A percentile compares a stretch with the other conserved stretches of the same genome.
These are phyloP conservation scores for Talinum fruticosum DNA, from an alignment of 148 eudicot species.

Conservation along the genomic window DNA sequence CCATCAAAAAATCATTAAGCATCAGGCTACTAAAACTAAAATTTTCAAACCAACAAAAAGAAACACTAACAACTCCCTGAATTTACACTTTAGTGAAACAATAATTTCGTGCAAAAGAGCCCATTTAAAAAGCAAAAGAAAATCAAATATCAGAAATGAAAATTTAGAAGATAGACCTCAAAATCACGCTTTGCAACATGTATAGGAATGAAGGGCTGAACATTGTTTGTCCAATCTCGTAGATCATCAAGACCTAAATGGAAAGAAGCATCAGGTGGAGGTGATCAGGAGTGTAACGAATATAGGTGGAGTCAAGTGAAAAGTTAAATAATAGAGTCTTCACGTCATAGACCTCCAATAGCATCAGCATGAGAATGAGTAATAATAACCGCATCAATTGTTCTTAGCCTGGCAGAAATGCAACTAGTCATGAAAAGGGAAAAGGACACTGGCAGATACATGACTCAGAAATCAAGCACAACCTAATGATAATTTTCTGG, in stretches of 20 bases:
- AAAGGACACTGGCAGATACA: conserved; percentile 12
- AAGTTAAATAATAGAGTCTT: conserved; percentile 27
- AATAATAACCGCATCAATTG: conserved; percentile 83
- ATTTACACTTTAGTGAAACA: background rate
- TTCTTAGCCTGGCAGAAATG: conserved; percentile 90
- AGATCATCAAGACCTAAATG: conserved; percentile 89
- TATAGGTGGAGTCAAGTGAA: conserved; percentile 21
- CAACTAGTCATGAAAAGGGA: conserved; percentile 43
- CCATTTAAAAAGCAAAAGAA: background rate
- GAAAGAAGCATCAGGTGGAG: conserved; percentile 13
- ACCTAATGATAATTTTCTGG: background rate
- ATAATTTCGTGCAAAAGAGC: background rate
- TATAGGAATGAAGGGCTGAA: conserved; percentile 80
- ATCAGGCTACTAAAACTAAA: background rate
- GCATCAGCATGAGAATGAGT: conserved; percentile 99
- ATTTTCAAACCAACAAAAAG: background rate
- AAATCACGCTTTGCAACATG: conserved; percentile 89
- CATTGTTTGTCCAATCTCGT: conserved; percentile 99
- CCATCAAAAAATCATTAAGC: background rate
- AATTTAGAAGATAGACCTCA: conserved; percentile 55
- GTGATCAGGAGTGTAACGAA: conserved; percentile 11
- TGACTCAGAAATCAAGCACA: conserved; percentile 3
- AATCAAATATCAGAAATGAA: background rate
- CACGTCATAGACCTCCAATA: conserved; percentile 83
- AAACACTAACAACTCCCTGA: background rate